Base-by-base conservation (phyloP, 768 basidiomycete genomes). In the Tylopilus rubrobrunneus region DNA sequence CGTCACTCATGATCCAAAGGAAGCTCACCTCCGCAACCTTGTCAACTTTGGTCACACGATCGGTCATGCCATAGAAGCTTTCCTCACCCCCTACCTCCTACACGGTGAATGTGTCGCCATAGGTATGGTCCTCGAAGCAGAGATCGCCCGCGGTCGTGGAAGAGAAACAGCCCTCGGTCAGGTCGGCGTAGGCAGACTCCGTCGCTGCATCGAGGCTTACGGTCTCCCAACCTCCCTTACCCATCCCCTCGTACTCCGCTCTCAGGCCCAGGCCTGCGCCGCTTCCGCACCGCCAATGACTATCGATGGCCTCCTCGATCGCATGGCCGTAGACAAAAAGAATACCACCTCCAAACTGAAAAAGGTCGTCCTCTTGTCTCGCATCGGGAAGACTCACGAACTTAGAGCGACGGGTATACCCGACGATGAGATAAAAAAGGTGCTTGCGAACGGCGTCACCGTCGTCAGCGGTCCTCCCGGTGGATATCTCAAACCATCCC, bases 1-100 rank as follows among this genome's bases (percentile, higher is more conserved):
- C 62, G 97, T 98, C 57, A 95, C 96, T 33, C 81, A 92, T 61
- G 97, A 99, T 74, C 92, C 95, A 71, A 90, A 88, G 65, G 97
- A 99, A 74, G 94, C 94, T 0, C 92, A 97, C 21, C 80, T 99
- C 40, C 90, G 97, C 58, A 98, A 98, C 75, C 85, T 99, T 50
- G 96, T 99, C 76, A 99, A 99, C 73, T 98, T 98, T 66, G 97
- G 97, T 1, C 97, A 99, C 71, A 93, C 89, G 41, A 95, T 99
- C 63, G 97, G 97, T 0, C 97, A 99, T 74, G 97, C 96, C 15
- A 95, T 98, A 64, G 97, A 99, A 73, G 97, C 94, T 8, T 84
- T 98, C 37, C 75, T 98, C 52, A 96, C 96, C 0, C 96, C 96
- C 19, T 80, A 86, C 15, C 88, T 98, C 57, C 83, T 99, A 11